Percentiles rank a stretch among this genome's conserved stretches.
These are phyloP conservation scores for Tephrocybe sp. DNA, from an alignment of 768 basidiomycete species.

Conservation along the genomic window DNA sequence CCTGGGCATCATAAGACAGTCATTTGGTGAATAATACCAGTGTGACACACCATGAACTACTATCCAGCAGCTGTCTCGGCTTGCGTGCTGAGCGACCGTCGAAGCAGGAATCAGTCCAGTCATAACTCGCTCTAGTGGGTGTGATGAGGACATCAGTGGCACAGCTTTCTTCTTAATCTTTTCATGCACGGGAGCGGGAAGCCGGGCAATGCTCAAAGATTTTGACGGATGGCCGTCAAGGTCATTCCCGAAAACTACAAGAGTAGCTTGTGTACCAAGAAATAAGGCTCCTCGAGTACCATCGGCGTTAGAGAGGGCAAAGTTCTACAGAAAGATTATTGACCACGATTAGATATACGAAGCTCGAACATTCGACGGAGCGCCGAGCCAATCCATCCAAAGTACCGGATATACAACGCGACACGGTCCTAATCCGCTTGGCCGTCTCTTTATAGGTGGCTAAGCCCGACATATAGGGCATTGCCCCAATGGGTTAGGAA, in stretches of 20 bases:
- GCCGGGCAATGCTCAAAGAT: not conserved
- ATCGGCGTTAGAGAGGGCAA: constrained; percentile 12
- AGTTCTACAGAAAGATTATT: not conserved
- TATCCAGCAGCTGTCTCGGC: constrained; percentile 70
- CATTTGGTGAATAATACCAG: not conserved
- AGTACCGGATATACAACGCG: not conserved
- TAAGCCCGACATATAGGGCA: too few relatives aligned
- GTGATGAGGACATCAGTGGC: not conserved
- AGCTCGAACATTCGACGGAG: constrained; percentile 4
- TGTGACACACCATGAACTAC: constrained; percentile 67
- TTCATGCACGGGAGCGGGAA: constrained; percentile 5
- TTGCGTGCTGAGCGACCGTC: constrained; percentile 49
- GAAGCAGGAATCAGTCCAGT: constrained; percentile 6
- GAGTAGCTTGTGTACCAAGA: constrained; percentile 4
- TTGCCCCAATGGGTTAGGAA: too few relatives aligned
- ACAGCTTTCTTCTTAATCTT: not conserved
- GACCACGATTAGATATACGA: not conserved
- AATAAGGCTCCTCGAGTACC: not conserved
- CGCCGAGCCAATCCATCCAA: constrained; percentile 4
- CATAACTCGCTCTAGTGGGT: not conserved
- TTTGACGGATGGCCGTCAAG: not conserved
- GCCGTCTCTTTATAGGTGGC: too few relatives aligned
- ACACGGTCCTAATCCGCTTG: too few relatives aligned
- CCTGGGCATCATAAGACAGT: constrained; percentile 34
- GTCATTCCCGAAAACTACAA: not conserved